Evolutionary conservation across 176 grass and related monocot species (phyloP).

Genomic region (Carex pumila): DNA sequence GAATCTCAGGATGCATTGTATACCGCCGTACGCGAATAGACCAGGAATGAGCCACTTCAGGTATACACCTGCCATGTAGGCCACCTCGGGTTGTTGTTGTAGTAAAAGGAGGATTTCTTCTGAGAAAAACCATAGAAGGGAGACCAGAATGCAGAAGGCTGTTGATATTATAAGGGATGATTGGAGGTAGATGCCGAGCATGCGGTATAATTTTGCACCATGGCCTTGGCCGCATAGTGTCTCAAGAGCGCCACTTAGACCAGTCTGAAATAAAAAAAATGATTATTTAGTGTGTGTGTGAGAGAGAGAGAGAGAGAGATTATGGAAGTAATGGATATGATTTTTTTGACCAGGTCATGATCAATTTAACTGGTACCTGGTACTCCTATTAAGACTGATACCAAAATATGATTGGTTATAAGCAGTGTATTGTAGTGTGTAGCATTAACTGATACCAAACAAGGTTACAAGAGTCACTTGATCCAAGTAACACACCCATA

Average conservation of each 20-base stretch:
- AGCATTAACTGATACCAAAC: too few relatives aligned
- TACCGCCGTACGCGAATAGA: constrained; percentile 49
- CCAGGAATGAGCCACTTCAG: constrained; percentile 44
- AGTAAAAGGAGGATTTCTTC: constrained; percentile 51
- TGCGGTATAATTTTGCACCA: constrained; percentile 51
- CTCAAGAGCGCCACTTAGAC: constrained; percentile 75
- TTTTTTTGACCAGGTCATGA: neutral
- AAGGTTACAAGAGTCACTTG: too few relatives aligned
- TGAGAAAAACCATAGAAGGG: constrained; percentile 62
- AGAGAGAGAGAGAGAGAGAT: neutral
- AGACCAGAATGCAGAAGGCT: constrained; percentile 37
- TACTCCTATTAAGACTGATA: neutral
- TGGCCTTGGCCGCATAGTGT: constrained; percentile 83
- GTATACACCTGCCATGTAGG: constrained; percentile 44
- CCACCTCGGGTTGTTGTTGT: constrained; percentile 51
- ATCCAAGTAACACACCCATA: too few relatives aligned
- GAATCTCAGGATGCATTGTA: constrained; percentile 74
- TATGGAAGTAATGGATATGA: neutral
- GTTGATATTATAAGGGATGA: constrained; percentile 50
- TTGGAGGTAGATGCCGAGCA: constrained; percentile 80
- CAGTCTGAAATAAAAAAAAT: constrained; percentile 32
- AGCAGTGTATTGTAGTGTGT: neutral
- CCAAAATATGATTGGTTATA: neutral
- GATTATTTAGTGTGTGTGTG: neutral
- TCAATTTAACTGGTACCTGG: neutral